phyloP scores from a whole-genome alignment of 306 rosid genomes.

The Cercis canadensis region DNA sequence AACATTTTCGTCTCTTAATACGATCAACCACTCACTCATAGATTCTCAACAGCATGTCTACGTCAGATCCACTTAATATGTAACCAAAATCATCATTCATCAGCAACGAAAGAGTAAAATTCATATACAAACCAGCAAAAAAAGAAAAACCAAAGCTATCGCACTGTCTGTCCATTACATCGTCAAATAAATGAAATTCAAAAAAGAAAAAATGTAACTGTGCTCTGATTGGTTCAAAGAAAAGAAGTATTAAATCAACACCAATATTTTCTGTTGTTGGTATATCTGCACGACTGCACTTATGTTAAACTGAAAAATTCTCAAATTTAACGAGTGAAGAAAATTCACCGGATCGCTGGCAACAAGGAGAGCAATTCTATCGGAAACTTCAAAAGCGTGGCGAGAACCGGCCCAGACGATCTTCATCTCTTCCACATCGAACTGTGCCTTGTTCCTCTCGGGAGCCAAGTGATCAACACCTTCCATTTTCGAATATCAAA shows the following conservation, averaged over 20 bases:
- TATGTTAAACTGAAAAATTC: neutral
- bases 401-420: constrained; percentile 92
- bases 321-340: neutral
- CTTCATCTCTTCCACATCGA: constrained; percentile 85
- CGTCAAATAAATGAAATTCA: neutral
- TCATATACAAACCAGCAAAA: neutral
- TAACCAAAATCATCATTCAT: neutral
- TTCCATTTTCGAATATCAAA: constrained; percentile 39
- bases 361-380: constrained; percentile 81
- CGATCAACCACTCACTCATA: neutral
- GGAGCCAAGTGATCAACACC: constrained; percentile 74
- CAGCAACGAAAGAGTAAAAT: neutral
- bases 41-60: neutral
- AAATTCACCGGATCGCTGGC: constrained; percentile 83
- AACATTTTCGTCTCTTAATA: neutral
- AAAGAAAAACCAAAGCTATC: neutral
- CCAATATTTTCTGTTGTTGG: neutral
- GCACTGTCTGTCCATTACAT: neutral
- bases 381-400: constrained; percentile 65
- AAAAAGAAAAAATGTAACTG: neutral
- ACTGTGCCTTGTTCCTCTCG: constrained; percentile 75
- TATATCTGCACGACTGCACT: neutral
- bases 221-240: neutral
- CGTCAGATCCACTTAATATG: neutral
- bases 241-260: neutral